Base-by-base conservation (phyloP, 192 early-diverging fungal species). In the Gryganskiella cystojenkinii region DNA sequence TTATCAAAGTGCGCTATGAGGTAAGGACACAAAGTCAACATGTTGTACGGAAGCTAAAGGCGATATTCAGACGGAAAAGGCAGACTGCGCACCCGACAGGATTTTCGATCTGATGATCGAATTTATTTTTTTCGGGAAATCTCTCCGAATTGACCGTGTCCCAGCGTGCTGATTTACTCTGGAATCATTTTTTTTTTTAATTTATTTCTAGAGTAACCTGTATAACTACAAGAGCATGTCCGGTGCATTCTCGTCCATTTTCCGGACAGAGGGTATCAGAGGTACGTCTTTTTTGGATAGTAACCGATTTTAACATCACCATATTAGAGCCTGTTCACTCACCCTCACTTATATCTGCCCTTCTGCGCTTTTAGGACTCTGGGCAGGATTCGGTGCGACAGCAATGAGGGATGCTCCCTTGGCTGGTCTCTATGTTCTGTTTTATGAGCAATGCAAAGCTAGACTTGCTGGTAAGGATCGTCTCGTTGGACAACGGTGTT, bases 1-100 rank as follows among this genome's bases (percentile, higher is more conserved):
- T 96, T 35, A 85, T 98, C 56, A 98, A 98, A 83, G 91, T 95
- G 40, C 86, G 94, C 56, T 96, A 90, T 61, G 96, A 97, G 87
- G 92, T 92, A 81, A 47, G 64, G 54, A 13, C 7, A 40, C 37
- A 13, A 40, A n/a, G n/a, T n/a, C n/a, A n/a, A n/a, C n/a, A n/a
- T n/a, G n/a, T n/a, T n/a, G n/a, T n/a, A n/a, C n/a, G n/a, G n/a
- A n/a, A n/a, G n/a, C 25, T 42, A 13, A 11, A 28, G 15, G 19
- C 1, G n/a, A 15, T 28, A 30, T 6, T 20, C 10, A 52, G 31
- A 14, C 56, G 46, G 35, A 24, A 13, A 5, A 28, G 17, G 28
- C n/a, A n/a, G n/a, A n/a, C n/a, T n/a, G n/a, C n/a, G n/a, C n/a
- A n/a, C n/a, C n/a, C n/a, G n/a, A n/a, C n/a, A n/a, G n/a, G n/a